phyloP scores from a whole-genome alignment of 495 filamentous ascomycete genomes.

The Thermochaetoides thermophila region DNA sequence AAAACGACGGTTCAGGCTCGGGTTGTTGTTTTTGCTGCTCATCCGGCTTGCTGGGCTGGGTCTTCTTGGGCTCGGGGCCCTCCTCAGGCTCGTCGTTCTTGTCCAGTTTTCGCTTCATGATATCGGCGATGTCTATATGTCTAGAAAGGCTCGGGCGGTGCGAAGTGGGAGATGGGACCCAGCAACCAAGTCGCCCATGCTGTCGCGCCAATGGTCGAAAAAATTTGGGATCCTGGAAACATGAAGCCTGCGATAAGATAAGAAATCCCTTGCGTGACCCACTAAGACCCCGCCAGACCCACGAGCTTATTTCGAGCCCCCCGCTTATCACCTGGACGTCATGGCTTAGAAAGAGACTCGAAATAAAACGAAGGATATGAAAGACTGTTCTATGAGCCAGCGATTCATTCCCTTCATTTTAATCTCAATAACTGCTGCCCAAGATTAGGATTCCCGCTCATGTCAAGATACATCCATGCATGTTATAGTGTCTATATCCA shows the following conservation, averaged over 20 bases:
- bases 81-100: constrained; percentile 31
- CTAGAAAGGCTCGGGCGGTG: neutral
- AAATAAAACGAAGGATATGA: too few relatives aligned
- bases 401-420: too few relatives aligned
- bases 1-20: constrained; percentile 28
- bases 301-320: constrained; percentile 6
- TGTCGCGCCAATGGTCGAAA: neutral
- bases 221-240: constrained; percentile 1
- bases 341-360: neutral
- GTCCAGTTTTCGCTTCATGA: constrained; percentile 43
- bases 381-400: too few relatives aligned
- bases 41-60: too few relatives aligned
- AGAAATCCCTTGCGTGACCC: neutral
- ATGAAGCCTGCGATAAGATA: constrained; percentile 7
- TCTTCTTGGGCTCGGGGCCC: neutral
- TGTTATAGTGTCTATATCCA: too few relatives aligned
- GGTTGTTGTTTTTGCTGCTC: constrained; percentile 6
- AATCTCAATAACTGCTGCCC: too few relatives aligned
- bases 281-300: neutral
- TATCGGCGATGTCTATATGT: constrained; percentile 5
- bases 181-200: neutral
- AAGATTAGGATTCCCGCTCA: too few relatives aligned
- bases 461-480: too few relatives aligned
- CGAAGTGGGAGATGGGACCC: neutral
- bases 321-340: neutral